Evolutionary conservation across 306 rosid genomes (phyloP), one percentile per base, ranked within the genome.

Genomic region (Argentina anserina): DNA sequence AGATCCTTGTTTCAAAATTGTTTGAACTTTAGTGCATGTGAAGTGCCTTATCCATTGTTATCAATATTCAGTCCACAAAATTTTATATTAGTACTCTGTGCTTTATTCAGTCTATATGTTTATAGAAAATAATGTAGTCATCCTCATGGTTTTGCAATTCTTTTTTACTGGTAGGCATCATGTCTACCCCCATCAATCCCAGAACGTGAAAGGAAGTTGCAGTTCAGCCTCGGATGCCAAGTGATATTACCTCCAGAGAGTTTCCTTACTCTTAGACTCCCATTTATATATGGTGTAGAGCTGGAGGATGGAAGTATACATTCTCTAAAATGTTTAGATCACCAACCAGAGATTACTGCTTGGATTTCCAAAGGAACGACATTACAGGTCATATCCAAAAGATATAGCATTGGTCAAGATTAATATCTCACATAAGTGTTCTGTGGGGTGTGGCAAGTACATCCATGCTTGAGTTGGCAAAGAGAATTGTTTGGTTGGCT

Each of bases 221-320:
- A 80, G 85, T 93, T 93, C 79, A 76, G 90, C 80, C 85, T 84
- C 18, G 96, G 97, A 75, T 85, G 86, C 75, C 87, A 81, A 77
- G 90, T 91, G 74, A 74, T 87, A 76, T 76, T 93, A 72, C 98
- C 98, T 77, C 94, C 97, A 39, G 96, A 85, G 82, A 93, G 98
- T 84, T 90, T 93, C 79, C 88, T 93, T 62, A 80, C 92, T 34
- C 96, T 93, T 62, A 84, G 88, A 80, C 84, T 93, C 68, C 97
- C 97, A 50, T 93, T 88, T 85, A 88, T 89, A 58, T 93, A 91
- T 40, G 98, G 98, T 3, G 88, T 89, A 69, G 85, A 85, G 76
- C 81, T 86, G 81, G 96, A 85, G 65, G 92, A 86, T 83, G 92
- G 89, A 82, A 86, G 81, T 56, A 73, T 69, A 69, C 89, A 42